Evolutionary conservation across 2,329 filamentous ascomycete species (phyloP).

Genomic region (Ambrosiella cleistominuta): DNA sequence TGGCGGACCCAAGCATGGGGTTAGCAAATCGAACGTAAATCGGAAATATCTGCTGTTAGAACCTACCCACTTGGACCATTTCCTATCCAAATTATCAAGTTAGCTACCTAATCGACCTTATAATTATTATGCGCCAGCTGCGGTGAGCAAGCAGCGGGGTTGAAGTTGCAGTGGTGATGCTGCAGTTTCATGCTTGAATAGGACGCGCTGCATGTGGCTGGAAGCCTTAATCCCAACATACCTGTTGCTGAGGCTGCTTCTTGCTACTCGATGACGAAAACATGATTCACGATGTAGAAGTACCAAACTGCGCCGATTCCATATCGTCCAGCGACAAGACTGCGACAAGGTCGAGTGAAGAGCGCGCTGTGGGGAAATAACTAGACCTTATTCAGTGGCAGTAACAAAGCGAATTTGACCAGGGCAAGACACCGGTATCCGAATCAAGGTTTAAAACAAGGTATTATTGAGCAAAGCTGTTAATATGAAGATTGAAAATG

Average conservation of each 20-base stretch:
- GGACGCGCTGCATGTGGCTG: not conserved
- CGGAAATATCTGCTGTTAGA: not conserved
- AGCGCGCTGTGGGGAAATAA: not conserved
- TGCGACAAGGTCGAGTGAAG: not conserved
- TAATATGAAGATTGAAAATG: too few species aligned
- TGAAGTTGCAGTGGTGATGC: not conserved
- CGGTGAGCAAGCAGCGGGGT: conserved; percentile 1
- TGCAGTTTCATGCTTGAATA: not conserved
- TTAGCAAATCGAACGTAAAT: not conserved
- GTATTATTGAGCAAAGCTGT: too few species aligned
- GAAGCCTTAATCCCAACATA: conserved; percentile 24
- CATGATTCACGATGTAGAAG: conserved; percentile 25
- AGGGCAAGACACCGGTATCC: not conserved
- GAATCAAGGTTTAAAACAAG: not conserved
- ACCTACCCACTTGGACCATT: conserved; percentile 97
- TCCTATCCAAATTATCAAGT: conserved; percentile 39
- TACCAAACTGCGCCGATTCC: not conserved
- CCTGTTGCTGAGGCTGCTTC: conserved; percentile 51
- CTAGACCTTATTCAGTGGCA: not conserved
- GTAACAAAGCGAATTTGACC: not conserved
- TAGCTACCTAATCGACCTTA: not conserved
- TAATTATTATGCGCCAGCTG: not conserved
- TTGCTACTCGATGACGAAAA: conserved; percentile 52
- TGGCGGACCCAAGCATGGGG: not conserved
- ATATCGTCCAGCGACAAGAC: conserved; percentile 3